Conservation (phyloP, 2,329 filamentous ascomycete species). For the Paecilomyces sp. region DNA sequence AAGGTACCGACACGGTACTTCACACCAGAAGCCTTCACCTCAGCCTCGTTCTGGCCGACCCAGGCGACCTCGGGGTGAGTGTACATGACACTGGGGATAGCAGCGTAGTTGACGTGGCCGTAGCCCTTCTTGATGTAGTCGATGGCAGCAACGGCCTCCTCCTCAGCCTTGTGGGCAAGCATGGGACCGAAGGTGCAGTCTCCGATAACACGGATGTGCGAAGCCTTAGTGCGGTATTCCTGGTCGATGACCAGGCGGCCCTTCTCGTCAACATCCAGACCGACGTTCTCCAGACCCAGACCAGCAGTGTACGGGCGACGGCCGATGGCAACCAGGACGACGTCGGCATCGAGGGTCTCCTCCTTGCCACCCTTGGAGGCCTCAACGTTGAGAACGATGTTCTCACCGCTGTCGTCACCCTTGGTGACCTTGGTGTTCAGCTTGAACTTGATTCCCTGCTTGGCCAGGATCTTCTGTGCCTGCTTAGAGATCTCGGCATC, state of each 20-base stretch:
- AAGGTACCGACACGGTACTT: constrained; percentile 92
- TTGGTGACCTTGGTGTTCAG: constrained; percentile 88
- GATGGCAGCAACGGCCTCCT: constrained; percentile 88
- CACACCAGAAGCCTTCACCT: constrained; percentile 81
- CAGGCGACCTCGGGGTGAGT: constrained; percentile 97
- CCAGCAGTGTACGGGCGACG: constrained; percentile 90
- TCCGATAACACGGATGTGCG: constrained; percentile 94
- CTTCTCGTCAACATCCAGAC: constrained; percentile 67
- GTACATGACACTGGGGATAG: constrained; percentile 99
- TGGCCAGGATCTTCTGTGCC: constrained; percentile 84
- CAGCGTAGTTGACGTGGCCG: constrained; percentile 97
- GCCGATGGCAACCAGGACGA: constrained; percentile 93
- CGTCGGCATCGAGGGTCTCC: constrained; percentile 85
- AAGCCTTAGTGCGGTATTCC: constrained; percentile 95
- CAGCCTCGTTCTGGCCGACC: constrained; percentile 96
- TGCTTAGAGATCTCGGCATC: constrained; percentile 87
- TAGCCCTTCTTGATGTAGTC: constrained; percentile 98
- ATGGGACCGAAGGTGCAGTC: constrained; percentile 97
- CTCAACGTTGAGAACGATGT: constrained; percentile 77
- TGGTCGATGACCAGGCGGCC: constrained; percentile 96
- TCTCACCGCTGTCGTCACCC: constrained; percentile 72
- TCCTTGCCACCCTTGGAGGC: constrained; percentile 93
- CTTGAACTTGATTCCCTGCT: constrained; percentile 98
- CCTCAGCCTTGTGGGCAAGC: constrained; percentile 98
- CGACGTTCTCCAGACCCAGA: constrained; percentile 88